Evolutionary conservation across 768 basidiomycete genomes (phyloP).

Genomic region (Naganishia antarctica): DNA sequence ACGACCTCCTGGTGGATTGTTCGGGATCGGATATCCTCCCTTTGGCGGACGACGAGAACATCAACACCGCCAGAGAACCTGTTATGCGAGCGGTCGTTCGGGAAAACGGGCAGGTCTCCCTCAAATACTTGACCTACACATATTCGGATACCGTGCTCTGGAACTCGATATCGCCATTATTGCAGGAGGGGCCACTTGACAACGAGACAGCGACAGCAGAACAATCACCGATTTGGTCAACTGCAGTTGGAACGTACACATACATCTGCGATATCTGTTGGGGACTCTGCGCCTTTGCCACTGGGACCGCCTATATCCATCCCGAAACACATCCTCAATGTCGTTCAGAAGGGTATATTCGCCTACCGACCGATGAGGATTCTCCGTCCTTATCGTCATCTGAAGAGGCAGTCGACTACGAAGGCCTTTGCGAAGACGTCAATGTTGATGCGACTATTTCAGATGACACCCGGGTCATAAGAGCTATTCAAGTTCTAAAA

Average conservation of each 20-base stretch:
- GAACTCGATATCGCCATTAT: slow-evolving; percentile 30
- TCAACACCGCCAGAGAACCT: neutral
- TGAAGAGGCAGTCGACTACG: slow-evolving; percentile 1
- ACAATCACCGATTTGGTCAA: slow-evolving; percentile 22
- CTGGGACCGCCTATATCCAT: slow-evolving; percentile 27
- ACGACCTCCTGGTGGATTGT: slow-evolving; percentile 46
- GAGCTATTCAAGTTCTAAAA: slow-evolving; percentile 6
- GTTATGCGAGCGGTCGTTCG: slow-evolving; percentile 10
- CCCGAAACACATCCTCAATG: neutral
- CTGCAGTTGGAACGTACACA: slow-evolving; percentile 36
- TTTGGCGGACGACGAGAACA: neutral
- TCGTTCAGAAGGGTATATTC: slow-evolving; percentile 8
- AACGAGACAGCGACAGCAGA: neutral
- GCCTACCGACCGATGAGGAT: slow-evolving; percentile 16
- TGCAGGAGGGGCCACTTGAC: slow-evolving; percentile 3
- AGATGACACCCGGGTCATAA: neutral
- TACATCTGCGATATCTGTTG: slow-evolving; percentile 41
- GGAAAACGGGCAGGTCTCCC: slow-evolving; percentile 14
- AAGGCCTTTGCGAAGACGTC: neutral
- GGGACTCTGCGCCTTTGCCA: slow-evolving; percentile 44
- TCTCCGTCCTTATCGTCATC: neutral
- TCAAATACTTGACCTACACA: slow-evolving; percentile 33
- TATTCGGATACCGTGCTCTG: slow-evolving; percentile 43
- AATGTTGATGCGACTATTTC: neutral
- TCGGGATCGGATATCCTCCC: slow-evolving; percentile 16